Base-by-base conservation (phyloP, 2,329 filamentous ascomycete species). In the Pseudogymnoascus verrucosus region DNA sequence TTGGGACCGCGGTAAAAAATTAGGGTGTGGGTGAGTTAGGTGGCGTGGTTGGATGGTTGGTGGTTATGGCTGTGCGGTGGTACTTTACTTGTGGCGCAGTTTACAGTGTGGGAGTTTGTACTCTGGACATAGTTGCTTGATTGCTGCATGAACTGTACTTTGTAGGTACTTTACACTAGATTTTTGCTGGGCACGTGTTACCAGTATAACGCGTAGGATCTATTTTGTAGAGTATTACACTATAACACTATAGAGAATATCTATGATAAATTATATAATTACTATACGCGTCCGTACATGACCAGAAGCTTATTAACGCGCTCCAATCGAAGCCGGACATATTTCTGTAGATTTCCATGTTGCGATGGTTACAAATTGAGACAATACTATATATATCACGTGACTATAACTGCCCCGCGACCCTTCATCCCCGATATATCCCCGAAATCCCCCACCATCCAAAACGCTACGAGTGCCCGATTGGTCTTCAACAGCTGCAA, bases 1-100 rank as follows among this genome's bases (percentile, higher is more conserved):
- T 34, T 28, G 26, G 51, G 51, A 19, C 51, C 51, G 51, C 51
- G 26, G 51, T 28, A 31, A 51, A 51, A 26, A 6, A 11, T 21
- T 36, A 36, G 51, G 51, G 26, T 57, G 51, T 57, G 51, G 51
- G 51, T 57, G 51, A 57, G 28, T 19, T 16, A 2, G 51, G 51
- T 57, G 51, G 51, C 51, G 51, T 57, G 51, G 51, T 57, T 57
- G 47, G 26, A 57, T 57, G 26, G 26, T 51, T 51, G 44, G 23
- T 16, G 44, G 23, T 28, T n/a, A 19, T 54, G 44, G 47, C 8
- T 11, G 4, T 57, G 26, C 1, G 14, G 12, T 10, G 51, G 34
- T 57, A 57, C 51, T 57, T 57, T 7, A 2, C 26, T 4, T 57
- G 51, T 57, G 51, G 51, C 51, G 51, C 51, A 57, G 51, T 34